Conservation (phyloP, 768 basidiomycete species). For the Fibroporia radiculosa region DNA sequence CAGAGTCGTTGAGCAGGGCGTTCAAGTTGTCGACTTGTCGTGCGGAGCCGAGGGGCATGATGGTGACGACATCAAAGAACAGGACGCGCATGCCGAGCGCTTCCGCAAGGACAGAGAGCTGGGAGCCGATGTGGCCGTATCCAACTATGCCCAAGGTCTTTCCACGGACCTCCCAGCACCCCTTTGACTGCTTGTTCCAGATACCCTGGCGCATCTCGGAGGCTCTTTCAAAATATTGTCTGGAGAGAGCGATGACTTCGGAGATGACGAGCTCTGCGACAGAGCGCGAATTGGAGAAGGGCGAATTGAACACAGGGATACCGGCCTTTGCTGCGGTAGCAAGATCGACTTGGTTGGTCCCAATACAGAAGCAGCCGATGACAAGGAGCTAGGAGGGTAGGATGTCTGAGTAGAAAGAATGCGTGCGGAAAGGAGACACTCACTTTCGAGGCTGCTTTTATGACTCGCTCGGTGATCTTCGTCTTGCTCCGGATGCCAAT, state of each 20-base stretch:
- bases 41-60: constrained; percentile 96
- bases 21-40: constrained; percentile 79
- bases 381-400: constrained; percentile 65
- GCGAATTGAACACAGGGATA: constrained; percentile 98
- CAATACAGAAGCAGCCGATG: constrained; percentile 99
- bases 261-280: constrained; percentile 96
- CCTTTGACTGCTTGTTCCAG: constrained; percentile 99
- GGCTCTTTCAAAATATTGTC: constrained; percentile 86
- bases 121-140: constrained; percentile 97
- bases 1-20: constrained; percentile 67
- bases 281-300: constrained; percentile 97
- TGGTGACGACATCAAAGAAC: constrained; percentile 91
- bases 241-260: constrained; percentile 89
- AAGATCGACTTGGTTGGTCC: constrained; percentile 97
- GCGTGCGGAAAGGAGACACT: constrained; percentile 12
- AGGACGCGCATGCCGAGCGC: constrained; percentile 93
- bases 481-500: constrained; percentile 98
- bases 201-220: constrained; percentile 81
- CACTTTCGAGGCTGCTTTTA: constrained; percentile 83
- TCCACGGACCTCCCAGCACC: constrained; percentile 96
- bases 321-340: constrained; percentile 74
- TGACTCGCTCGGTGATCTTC: constrained; percentile 84
- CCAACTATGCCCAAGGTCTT: constrained; percentile 98
- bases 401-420: background rate
- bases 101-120: constrained; percentile 94